These are phyloP conservation scores for Colletotrichum zoysiae DNA, from an alignment of 2,329 filamentous ascomycete species.

Conservation along the genomic window DNA sequence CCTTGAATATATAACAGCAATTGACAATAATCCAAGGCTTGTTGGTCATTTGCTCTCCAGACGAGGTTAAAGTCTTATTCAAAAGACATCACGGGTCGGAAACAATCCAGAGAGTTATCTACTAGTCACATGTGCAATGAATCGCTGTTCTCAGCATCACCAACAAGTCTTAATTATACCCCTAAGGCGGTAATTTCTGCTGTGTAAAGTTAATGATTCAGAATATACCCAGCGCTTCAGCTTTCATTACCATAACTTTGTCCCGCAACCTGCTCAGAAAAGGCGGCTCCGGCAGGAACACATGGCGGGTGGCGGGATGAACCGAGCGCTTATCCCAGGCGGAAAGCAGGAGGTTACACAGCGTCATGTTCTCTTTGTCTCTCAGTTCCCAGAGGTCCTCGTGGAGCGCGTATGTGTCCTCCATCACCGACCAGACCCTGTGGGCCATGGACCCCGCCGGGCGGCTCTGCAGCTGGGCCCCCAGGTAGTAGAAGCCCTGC, in stretches of 20 bases:
- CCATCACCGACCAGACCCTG: slow-evolving; percentile 63
- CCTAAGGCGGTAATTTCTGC: too few species aligned
- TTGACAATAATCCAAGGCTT: too few species aligned
- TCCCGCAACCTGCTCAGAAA: slow-evolving; percentile 17
- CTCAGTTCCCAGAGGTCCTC: slow-evolving; percentile 63
- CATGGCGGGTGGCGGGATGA: not conserved
- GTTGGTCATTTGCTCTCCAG: too few species aligned
- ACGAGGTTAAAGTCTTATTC: too few species aligned
- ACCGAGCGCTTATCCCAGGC: slow-evolving; percentile 5
- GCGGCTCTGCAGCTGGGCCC: slow-evolving; percentile 64
- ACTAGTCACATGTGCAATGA: too few species aligned
- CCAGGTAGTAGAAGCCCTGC: slow-evolving; percentile 67
- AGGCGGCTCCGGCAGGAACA: slow-evolving; percentile 8
- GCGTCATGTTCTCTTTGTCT: slow-evolving; percentile 50
- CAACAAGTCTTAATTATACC: too few species aligned
- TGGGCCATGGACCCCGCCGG: slow-evolving; percentile 64
- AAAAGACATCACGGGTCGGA: too few species aligned
- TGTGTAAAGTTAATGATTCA: not conserved
- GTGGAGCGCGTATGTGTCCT: slow-evolving; percentile 61
- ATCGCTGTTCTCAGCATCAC: too few species aligned
- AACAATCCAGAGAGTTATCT: too few species aligned
- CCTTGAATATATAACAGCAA: too few species aligned
- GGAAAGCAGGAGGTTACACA: slow-evolving; percentile 11
- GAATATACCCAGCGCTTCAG: slow-evolving; percentile 9
- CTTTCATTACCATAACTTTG: slow-evolving; percentile 26